Conservation (phyloP, 2,329 filamentous ascomycete genomes). For the Cladosporium sp. region DNA sequence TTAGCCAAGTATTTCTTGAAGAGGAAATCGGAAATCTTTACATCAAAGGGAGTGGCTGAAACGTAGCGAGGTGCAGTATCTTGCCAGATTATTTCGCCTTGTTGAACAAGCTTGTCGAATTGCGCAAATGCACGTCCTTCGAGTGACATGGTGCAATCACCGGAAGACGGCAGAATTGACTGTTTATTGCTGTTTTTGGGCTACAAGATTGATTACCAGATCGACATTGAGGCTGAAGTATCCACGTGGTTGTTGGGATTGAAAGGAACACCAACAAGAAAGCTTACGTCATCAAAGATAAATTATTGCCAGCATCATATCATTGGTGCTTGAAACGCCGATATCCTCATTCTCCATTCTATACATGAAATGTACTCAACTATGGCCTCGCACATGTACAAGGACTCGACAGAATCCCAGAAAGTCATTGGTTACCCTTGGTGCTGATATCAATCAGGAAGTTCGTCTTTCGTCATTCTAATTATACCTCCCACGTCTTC, state of each 20-base stretch:
- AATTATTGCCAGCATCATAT: not conserved
- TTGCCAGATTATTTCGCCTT: conserved; percentile 7
- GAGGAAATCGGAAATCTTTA: not conserved
- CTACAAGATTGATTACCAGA: no score
- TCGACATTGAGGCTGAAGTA: not conserved
- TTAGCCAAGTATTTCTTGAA: not conserved
- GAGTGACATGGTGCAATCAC: not conserved
- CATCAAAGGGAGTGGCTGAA: not conserved
- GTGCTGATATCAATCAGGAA: no score
- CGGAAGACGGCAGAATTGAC: no score
- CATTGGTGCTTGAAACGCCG: no score
- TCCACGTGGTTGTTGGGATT: not conserved
- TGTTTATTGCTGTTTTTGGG: not conserved
- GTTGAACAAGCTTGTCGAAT: conserved; percentile 6
- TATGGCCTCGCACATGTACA: no score
- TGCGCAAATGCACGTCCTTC: not conserved
- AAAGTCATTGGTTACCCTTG: no score
- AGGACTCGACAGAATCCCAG: no score
- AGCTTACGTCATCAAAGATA: not conserved
- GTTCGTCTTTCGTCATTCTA: no score
- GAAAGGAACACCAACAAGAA: not conserved
- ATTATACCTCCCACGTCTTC: no score
- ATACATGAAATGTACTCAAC: no score
- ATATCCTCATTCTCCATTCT: no score
- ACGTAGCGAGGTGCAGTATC: not conserved